Percentiles rank a stretch among this genome's conserved stretches.
Conservation (phyloP, 2,329 filamentous ascomycete genomes). For the Anthostomella pinea region DNA sequence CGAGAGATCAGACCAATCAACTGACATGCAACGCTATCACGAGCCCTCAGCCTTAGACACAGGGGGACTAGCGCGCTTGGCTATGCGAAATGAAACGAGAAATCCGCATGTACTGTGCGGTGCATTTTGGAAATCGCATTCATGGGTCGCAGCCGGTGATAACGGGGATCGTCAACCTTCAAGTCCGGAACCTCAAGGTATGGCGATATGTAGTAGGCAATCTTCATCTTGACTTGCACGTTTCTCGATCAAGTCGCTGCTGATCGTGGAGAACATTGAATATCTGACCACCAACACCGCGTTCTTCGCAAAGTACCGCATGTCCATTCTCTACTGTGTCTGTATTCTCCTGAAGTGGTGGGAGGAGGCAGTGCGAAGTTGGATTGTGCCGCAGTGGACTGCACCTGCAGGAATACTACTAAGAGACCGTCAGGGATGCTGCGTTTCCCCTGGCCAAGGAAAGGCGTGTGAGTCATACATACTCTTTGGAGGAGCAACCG, state of each 20-base stretch:
- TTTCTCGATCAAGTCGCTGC: too few species aligned
- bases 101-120: background rate
- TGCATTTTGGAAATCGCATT: background rate
- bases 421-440: conserved; percentile 1
- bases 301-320: background rate
- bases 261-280: too few species aligned
- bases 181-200: too few species aligned
- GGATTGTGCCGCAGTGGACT: background rate
- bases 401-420: conserved; percentile 3
- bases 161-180: too few species aligned
- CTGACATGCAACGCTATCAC: conserved; percentile 6
- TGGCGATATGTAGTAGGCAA: too few species aligned
- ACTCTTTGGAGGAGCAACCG: conserved; percentile 18
- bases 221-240: too few species aligned
- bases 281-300: background rate
- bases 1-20: conserved; percentile 12
- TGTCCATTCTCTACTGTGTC: background rate
- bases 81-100: too few species aligned
- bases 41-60: conserved; percentile 1
- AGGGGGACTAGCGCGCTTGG: conserved; percentile 7
- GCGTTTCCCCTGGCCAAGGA: conserved; percentile 9
- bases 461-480: conserved; percentile 29
- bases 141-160: background rate
- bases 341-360: background rate
- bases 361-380: background rate